Evolutionary conservation across 208 protist genomes (phyloP).

Genomic region (Leishmania martiniquensis): DNA sequence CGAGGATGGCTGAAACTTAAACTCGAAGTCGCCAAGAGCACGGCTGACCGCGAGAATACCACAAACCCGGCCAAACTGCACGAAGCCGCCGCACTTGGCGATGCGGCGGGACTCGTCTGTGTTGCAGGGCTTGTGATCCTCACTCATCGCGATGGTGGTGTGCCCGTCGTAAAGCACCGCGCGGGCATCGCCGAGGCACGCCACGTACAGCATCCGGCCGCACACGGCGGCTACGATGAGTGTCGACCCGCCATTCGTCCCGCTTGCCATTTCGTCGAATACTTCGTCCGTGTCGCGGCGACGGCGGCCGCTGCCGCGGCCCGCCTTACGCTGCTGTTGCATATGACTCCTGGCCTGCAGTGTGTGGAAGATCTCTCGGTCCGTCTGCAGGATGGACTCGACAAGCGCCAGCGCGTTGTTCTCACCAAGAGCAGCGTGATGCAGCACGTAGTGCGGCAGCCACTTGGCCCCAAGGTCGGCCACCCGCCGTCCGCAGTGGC

Average conservation of each 20-base stretch:
- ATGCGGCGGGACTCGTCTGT: conserved; percentile 77
- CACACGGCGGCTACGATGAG: conserved; percentile 70
- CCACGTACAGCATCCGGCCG: conserved; percentile 83
- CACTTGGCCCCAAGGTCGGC: conserved; percentile 61
- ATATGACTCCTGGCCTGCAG: conserved; percentile 27
- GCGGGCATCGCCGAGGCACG: conserved; percentile 89
- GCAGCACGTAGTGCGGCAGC: conserved; percentile 65
- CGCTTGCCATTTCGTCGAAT: conserved; percentile 20
- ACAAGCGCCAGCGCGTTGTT: conserved; percentile 80
- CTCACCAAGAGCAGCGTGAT: conserved; percentile 62
- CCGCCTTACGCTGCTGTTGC: conserved; percentile 19
- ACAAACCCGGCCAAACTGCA: conserved; percentile 93
- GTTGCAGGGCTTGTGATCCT: conserved; percentile 93
- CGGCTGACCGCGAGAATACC: conserved; percentile 90
- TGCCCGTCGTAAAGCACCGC: conserved; percentile 78
- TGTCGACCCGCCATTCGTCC: conserved; percentile 67
- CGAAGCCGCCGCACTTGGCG: conserved; percentile 81
- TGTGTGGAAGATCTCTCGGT: conserved; percentile 51
- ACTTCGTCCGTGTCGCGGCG: conserved; percentile 20
- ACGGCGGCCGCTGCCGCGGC: conserved; percentile 12
- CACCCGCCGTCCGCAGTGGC: conserved; percentile 82
- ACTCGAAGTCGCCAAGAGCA: conserved; percentile 92
- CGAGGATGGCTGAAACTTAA: conserved; percentile 72
- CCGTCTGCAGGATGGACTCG: conserved; percentile 75
- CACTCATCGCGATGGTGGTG: conserved; percentile 85